Conservation (phyloP, 1,139 yeast genomes). For the Diutina ranongensis region DNA sequence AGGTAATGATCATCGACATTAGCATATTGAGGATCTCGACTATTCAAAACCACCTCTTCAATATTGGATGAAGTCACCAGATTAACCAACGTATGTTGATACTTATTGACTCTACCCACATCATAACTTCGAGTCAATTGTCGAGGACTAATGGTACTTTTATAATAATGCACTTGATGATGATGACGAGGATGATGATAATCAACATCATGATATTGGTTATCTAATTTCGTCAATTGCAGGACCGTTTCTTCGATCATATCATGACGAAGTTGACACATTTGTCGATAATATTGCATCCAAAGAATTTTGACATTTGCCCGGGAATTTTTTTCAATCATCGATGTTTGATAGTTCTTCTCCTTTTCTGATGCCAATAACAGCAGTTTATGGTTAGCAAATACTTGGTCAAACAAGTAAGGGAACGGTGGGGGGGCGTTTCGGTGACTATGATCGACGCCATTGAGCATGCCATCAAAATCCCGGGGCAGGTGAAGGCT, state of each 20-base stretch:
- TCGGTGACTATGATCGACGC: slow-evolving; percentile 12
- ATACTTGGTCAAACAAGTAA: slow-evolving; percentile 17
- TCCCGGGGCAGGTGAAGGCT: background rate
- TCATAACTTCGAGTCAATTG: slow-evolving; percentile 8
- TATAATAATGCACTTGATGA: slow-evolving; percentile 20
- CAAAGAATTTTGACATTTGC: slow-evolving; percentile 15
- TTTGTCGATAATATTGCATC: slow-evolving; percentile 10
- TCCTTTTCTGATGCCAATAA: slow-evolving; percentile 19
- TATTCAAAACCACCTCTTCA: slow-evolving; percentile 9
- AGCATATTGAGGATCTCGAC: slow-evolving; percentile 19
- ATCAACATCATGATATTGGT: slow-evolving; percentile 13
- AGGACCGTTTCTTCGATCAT: slow-evolving; percentile 9
- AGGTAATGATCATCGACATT: slow-evolving; percentile 15
- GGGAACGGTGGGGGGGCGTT: slow-evolving; percentile 20
- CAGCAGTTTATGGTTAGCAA: slow-evolving; percentile 17
- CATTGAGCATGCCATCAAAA: background rate
- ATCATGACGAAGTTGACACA: slow-evolving; percentile 8
- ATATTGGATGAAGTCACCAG: slow-evolving; percentile 4
- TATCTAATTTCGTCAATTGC: slow-evolving; percentile 9
- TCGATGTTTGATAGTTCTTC: slow-evolving; percentile 19
- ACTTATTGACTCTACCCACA: slow-evolving; percentile 6
- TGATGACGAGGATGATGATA: slow-evolving; percentile 8
- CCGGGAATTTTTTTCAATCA: slow-evolving; percentile 15
- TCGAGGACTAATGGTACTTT: slow-evolving; percentile 17
- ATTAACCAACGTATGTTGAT: background rate